These are phyloP conservation scores for Obba rivulosa DNA, from an alignment of 768 basidiomycete genomes.

Conservation along the genomic window DNA sequence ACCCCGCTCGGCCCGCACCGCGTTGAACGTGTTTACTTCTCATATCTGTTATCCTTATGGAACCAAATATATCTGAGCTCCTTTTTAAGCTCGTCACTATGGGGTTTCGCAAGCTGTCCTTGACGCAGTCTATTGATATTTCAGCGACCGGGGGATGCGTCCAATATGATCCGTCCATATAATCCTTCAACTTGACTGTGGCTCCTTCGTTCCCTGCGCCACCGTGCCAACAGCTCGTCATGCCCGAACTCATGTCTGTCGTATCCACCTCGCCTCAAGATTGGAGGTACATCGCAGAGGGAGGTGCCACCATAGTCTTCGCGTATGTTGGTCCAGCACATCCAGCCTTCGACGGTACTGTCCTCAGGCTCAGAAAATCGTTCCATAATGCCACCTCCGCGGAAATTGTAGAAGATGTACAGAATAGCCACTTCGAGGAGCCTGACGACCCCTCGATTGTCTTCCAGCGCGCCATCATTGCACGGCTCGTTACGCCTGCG, in stretches of 20 bases:
- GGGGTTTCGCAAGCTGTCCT: too few relatives aligned
- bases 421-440: conserved; percentile 19
- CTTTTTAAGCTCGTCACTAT: too few relatives aligned
- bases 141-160: too few relatives aligned
- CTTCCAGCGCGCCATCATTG: conserved; percentile 64
- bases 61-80: too few relatives aligned
- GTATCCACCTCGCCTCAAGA: conserved; percentile 33
- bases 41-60: too few relatives aligned
- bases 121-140: too few relatives aligned
- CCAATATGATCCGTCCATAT: too few relatives aligned
- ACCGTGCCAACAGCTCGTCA: too few relatives aligned
- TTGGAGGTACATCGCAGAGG: conserved; percentile 89
- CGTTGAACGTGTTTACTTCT: too few relatives aligned
- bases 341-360: conserved; percentile 52
- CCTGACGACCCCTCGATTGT: conserved; percentile 36
- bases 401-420: conserved; percentile 24
- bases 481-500: conserved; percentile 53
- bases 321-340: conserved; percentile 61
- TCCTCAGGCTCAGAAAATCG: conserved; percentile 74
- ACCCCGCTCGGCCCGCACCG: too few relatives aligned
- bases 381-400: conserved; percentile 16
- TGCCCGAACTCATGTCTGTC: conserved; percentile 8
- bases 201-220: too few relatives aligned
- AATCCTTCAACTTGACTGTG: too few relatives aligned
- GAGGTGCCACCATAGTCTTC: conserved; percentile 89